Evolutionary conservation across 176 grass and related monocot species (phyloP), one percentile per base, ranked within the genome.

Genomic region (Carex kokanica): DNA sequence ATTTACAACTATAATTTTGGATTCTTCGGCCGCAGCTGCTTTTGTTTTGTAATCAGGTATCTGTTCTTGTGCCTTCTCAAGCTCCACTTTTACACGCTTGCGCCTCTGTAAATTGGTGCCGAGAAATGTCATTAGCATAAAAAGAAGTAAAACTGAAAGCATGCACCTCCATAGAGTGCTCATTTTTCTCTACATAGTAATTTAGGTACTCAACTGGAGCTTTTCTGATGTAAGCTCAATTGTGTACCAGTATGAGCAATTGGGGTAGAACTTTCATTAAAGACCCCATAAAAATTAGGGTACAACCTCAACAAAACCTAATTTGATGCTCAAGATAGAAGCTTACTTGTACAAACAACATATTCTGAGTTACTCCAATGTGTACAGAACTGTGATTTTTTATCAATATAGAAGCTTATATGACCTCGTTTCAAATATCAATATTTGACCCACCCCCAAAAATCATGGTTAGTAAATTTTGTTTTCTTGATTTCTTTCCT

Each of bases 21-120:
- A 70, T 23, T 74, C 60, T 86, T 93, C 87, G 27, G 85, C 63
- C 24, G 4, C 83, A 89, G 90, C 59, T 2, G 62, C 59, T 90
- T 75, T 91, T 78, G 24, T 88, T 85, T 83, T 81, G 64, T 88
- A 95, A 18, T 83, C 63, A 1, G 84, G 86, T 56, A 85, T 54
- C 64, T 93, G 88, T 87, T 84, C 60, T 5, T 83, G 52, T 9
- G 72, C 83, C 55, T 89, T 95, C 14, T 90, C 88, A 90, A 93
- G 93, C 1, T 74, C 86, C 53, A 78, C 32, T 81, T 90, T 86
- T 14, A 95, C 87, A 67, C 83, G 61, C 75, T 86, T 91, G 2
- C 86, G 87, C 64, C 87, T 92, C 96, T 99, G 65, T 57, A 55
- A 2, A 84, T 60, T 82, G 34, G 6, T 51, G 64, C 5, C 47